Conservation (phyloP, 169 alveolate genomes). For the Plasmodium berghei region DNA sequence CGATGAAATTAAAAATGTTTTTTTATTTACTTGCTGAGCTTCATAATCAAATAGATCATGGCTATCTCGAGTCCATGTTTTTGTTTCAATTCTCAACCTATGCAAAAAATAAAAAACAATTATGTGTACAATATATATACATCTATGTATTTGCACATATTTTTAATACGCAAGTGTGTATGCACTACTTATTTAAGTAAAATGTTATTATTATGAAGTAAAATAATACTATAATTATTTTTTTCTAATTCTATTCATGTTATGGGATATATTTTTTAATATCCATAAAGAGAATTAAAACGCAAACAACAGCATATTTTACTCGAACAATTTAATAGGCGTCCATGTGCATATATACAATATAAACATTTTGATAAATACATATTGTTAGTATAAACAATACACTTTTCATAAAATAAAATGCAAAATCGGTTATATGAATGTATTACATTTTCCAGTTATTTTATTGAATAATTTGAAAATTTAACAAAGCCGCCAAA, state of each 20-base stretch:
- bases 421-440: background rate
- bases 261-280: no score
- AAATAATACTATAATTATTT: background rate
- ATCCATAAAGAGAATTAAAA: no score
- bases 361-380: no score
- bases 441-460: conserved; percentile 66
- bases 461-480: conserved; percentile 49
- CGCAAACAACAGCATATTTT: background rate
- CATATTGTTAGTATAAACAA: no score
- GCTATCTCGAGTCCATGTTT: conserved; percentile 96
- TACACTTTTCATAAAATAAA: no score
- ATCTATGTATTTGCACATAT: background rate
- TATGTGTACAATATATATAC: background rate
- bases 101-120: conserved; percentile 54
- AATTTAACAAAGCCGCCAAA: conserved; percentile 31
- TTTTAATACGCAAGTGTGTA: background rate
- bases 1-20: conserved; percentile 79
- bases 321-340: background rate
- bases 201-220: background rate
- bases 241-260: no score
- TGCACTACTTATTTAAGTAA: background rate
- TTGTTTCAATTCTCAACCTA: conserved; percentile 87
- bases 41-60: conserved; percentile 97
- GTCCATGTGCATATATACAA: background rate
- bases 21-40: conserved; percentile 89